Evolutionary conservation across 441 rosid species (phyloP), one percentile per base, ranked within the genome.

Genomic region (Gossypium aridum): DNA sequence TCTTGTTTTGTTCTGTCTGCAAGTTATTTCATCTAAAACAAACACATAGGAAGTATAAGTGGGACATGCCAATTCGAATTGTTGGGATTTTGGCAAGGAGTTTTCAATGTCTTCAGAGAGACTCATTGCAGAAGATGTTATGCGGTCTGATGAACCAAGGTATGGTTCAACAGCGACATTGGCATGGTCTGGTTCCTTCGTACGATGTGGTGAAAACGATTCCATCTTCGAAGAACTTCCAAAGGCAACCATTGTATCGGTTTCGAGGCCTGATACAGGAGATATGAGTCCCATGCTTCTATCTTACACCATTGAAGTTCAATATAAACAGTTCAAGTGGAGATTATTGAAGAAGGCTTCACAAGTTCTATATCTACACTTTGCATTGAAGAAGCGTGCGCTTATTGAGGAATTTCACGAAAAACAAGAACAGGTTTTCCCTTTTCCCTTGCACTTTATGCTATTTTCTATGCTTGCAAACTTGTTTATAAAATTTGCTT

Each of bases 301-400:
- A 72, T 87, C 93, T 56, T 90, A 89, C 80, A 85, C 87, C 23
- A 86, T 91, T 71, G 89, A 91, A 78, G 83, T 89, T 75, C 89
- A 81, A 19, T 89, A 90, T 82, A 89, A 89, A 79, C 96, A 90
- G 91, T 88, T 90, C 78, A 87, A 85, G 67, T 90, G 95, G 95
- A 74, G 80, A 56, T 61, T 90, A 60, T 45, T 77, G 80, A 90
- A 89, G 88, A 90, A 89, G 82, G 95, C 95, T 68, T 87, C 95
- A 51, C 93, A 90, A 80, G 89, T 89, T 79, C 78, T 90, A 0
- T 85, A 83, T 78, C 39, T 89, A 69, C 95, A 90, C 73, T 89
- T 88, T 55, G 88, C 90, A 39, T 79, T 90, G 69, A 86, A 88
- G 87, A 90, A 84, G 80, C 91, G 92, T 66, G 87, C 79, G 23